Evolutionary conservation across 1,284 basidiomycete genomes (phyloP), one percentile per base, ranked within the genome.

Genomic region (Cryptococcus maquisensis): DNA sequence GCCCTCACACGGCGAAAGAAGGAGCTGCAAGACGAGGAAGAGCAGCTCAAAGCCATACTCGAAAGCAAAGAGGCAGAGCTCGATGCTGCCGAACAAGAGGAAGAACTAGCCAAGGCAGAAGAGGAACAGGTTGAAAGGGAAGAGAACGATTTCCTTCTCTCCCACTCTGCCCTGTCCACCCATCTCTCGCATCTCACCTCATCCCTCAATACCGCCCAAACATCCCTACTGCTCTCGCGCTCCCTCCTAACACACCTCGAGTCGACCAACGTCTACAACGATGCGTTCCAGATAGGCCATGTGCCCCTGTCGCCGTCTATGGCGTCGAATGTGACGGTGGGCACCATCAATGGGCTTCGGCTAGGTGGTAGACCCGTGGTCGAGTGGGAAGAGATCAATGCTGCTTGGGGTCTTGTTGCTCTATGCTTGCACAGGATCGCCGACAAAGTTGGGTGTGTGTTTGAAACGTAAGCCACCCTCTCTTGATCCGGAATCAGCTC

Each of bases 361-460:
- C 77, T 98, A 15, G 96, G 96, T 1, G 83, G 94, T 57, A 83
- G 94, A 10, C 86, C 67, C 0, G 64, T 89, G 82, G 91, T 98
- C 26, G 95, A 98, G 69, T 99, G 95, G 94, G 84, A 90, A 5
- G 96, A 99, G 77, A 94, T 98, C 74, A 98, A 98, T 70, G 96
- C 96, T 5, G 96, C 96, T 3, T 97, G 95, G 92, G 96, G 96
- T 0, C 89, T 98, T 69, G 90, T 92, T 0, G 80, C 95, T n/a
- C 79, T 98, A 20, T 80, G 98, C 50, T 79, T 98, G 15, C 89
- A 94, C 65, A 92, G 92, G 4, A 83, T 98, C 49, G 90, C 90
- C 3, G 82, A 87, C 54, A 95, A 94, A 72, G 82, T 96, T 9
- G 90, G 90, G 53, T 90, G 85, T 71, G 84, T 83, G 1, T 94